phyloP scores from a whole-genome alignment of 768 basidiomycete genomes.

The Russula lepida region DNA sequence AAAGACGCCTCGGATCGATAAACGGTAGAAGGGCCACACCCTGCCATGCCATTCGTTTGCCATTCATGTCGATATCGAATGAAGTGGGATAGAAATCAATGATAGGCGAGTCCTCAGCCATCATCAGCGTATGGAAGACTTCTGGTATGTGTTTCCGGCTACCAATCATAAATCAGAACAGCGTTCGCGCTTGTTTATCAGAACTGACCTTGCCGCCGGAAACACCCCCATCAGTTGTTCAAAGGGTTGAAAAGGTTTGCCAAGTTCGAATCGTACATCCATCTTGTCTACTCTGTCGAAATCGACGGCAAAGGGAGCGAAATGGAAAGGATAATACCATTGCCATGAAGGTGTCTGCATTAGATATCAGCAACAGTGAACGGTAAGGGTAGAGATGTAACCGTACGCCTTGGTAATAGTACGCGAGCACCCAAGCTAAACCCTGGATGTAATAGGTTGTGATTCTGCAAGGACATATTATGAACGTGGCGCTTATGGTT shows the following conservation, averaged over 20 bases:
- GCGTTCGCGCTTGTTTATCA: background rate
- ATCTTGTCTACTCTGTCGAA: conserved; percentile 73
- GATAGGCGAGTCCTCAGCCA: conserved; percentile 78
- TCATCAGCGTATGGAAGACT: conserved; percentile 84
- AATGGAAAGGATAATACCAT: conserved; percentile 99
- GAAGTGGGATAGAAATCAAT: conserved; percentile 89
- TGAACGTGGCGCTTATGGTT: conserved; percentile 6
- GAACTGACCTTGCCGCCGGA: conserved; percentile 74
- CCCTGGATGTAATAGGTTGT: conserved; percentile 88
- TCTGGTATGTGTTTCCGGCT: conserved; percentile 86
- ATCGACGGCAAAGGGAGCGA: conserved; percentile 95
- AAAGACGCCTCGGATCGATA: conserved; percentile 77
- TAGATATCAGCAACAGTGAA: conserved; percentile 12
- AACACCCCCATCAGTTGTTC: conserved; percentile 99
- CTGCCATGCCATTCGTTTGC: conserved; percentile 99
- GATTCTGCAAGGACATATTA: conserved; percentile 39
- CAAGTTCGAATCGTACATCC: conserved; percentile 70
- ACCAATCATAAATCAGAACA: conserved; percentile 5
- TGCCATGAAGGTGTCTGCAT: conserved; percentile 86
- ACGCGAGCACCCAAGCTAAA: conserved; percentile 89
- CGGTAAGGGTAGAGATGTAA: background rate
- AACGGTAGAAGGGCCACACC: conserved; percentile 95
- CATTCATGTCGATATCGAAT: conserved; percentile 99
- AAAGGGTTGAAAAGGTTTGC: conserved; percentile 91
- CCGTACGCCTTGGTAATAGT: conserved; percentile 96